Percentiles rank a stretch among this genome's conserved stretches.
Conservation (phyloP, 2,329 filamentous ascomycete genomes). For the Diaporthe ampelina region DNA sequence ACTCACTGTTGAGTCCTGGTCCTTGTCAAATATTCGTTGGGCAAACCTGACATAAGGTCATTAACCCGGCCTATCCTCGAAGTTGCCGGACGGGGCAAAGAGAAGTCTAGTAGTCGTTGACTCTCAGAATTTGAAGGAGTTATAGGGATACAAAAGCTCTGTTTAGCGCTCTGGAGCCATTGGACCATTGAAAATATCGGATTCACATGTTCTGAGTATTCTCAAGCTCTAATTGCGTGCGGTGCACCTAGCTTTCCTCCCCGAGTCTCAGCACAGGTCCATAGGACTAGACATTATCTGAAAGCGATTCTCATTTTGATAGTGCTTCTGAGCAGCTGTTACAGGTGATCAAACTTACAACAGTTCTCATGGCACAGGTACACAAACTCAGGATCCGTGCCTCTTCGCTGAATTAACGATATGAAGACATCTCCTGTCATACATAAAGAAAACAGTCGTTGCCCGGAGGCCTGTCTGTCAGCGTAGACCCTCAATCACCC, state of each 20-base stretch:
- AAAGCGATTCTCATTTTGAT: neutral
- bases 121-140: too few species aligned
- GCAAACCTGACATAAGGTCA: too few species aligned
- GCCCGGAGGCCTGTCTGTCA: neutral
- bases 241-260: neutral
- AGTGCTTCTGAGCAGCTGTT: too few species aligned
- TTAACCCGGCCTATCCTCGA: too few species aligned
- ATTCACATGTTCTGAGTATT: neutral
- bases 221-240: neutral
- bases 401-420: neutral
- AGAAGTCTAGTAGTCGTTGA: too few species aligned
- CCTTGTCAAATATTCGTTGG: too few species aligned
- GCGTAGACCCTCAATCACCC: neutral
- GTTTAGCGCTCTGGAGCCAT: neutral
- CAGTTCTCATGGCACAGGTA: too few species aligned
- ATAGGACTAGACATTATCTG: neutral
- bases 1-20: too few species aligned
- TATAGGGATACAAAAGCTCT: too few species aligned
- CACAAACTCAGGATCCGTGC: too few species aligned
- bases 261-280: neutral
- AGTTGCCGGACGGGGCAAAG: too few species aligned
- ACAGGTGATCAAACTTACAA: too few species aligned
- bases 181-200: neutral
- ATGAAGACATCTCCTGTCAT: neutral
- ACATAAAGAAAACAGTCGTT: neutral